Percentiles rank a stretch among this genome's conserved stretches.
phyloP scores from a whole-genome alignment of 1,139 yeast species.

The Geotrichum carabidarum region DNA sequence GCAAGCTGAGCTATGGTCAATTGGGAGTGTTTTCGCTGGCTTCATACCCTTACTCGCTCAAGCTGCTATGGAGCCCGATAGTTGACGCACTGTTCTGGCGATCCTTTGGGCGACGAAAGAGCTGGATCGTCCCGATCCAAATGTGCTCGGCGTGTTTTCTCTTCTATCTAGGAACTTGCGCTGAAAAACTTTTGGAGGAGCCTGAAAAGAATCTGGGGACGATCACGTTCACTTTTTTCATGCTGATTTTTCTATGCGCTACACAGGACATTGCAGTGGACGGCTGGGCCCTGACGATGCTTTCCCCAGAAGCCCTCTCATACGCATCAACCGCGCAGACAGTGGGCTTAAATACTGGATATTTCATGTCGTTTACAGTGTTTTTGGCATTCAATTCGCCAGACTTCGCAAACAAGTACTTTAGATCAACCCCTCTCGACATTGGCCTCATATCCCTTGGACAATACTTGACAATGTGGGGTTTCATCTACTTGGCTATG shows the following conservation, averaged over 20 bases:
- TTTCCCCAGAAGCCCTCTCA: conserved; percentile 71
- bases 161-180: conserved; percentile 54
- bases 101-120: conserved; percentile 71
- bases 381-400: conserved; percentile 87
- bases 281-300: conserved; percentile 94
- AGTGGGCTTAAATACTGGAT: conserved; percentile 88
- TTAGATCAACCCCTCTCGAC: conserved; percentile 56
- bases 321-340: conserved; percentile 98
- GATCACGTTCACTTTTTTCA: conserved; percentile 63
- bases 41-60: conserved; percentile 88
- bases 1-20: conserved; percentile 78
- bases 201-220: conserved; percentile 52
- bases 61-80: conserved; percentile 90
- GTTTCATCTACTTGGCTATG: conserved; percentile 61
- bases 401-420: conserved; percentile 83
- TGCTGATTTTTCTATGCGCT: conserved; percentile 82
- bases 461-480: conserved; percentile 73
- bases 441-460: conserved; percentile 68
- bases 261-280: conserved; percentile 98
- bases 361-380: conserved; percentile 84
- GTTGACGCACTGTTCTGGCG: conserved; percentile 79
- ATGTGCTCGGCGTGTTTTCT: conserved; percentile 65
- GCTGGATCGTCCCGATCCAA: conserved; percentile 95
- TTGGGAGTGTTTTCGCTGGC: conserved; percentile 89
- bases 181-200: conserved; percentile 52